phyloP scores from a whole-genome alignment of 2,329 filamentous ascomycete species.

The Xylariaceae sp. region DNA sequence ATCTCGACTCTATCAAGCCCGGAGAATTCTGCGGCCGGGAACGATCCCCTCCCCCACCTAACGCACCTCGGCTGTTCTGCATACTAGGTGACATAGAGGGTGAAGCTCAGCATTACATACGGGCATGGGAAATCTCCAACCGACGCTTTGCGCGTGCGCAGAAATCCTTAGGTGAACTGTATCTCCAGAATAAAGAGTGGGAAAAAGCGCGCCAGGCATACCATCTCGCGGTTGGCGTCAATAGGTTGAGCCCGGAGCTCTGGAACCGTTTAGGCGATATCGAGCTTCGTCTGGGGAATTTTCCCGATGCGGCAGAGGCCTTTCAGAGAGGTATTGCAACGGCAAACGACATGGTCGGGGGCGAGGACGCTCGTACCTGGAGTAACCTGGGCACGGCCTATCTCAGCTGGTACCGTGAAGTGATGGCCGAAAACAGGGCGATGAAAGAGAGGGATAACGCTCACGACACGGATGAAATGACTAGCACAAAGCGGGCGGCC shows the following conservation, averaged over 20 bases:
- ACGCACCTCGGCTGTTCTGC: constrained; percentile 85
- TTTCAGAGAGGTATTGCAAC: constrained; percentile 76
- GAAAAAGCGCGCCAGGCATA: constrained; percentile 73
- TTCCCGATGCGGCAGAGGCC: constrained; percentile 73
- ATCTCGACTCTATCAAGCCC: constrained; percentile 54
- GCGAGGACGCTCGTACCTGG: constrained; percentile 88
- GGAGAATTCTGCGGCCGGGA: constrained; percentile 58
- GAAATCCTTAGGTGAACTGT: constrained; percentile 76
- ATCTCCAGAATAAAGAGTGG: constrained; percentile 63
- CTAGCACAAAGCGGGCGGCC: constrained; percentile 32
- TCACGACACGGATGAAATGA: constrained; percentile 27
- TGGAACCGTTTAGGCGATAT: constrained; percentile 94
- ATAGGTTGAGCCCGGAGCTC: constrained; percentile 73
- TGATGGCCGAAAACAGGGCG: constrained; percentile 38
- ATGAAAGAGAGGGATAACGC: constrained; percentile 19
- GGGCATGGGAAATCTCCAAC: constrained; percentile 82
- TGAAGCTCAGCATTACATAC: constrained; percentile 70
- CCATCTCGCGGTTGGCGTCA: constrained; percentile 68
- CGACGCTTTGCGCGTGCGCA: constrained; percentile 81
- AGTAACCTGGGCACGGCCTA: constrained; percentile 88
- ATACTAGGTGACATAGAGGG: constrained; percentile 88
- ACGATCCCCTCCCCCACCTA: constrained; percentile 65
- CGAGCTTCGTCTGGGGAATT: constrained; percentile 70
- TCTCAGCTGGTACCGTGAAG: constrained; percentile 61
- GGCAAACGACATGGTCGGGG: constrained; percentile 60